These are phyloP conservation scores for Canna indica DNA, from an alignment of 176 grass and related monocot species.

Conservation along the genomic window DNA sequence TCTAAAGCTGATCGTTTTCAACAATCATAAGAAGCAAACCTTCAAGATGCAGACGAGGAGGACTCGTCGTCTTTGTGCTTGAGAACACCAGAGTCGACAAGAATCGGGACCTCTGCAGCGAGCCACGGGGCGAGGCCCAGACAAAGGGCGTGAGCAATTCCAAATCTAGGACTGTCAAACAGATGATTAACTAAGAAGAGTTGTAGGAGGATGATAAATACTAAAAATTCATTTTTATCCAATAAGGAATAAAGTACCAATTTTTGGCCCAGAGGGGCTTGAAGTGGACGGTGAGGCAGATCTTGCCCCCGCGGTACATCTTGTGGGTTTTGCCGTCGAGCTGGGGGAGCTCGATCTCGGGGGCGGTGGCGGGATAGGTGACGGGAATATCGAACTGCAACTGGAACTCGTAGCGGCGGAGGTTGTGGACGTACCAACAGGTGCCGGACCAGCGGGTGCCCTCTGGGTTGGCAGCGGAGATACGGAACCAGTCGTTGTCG, in stretches of 20 bases:
- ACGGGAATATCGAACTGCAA: conserved; percentile 96
- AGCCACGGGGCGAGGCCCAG: conserved; percentile 84
- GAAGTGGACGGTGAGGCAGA: conserved; percentile 96
- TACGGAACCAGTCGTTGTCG: conserved; percentile 99
- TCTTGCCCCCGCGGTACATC: conserved; percentile 97
- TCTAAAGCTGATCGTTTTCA: background rate
- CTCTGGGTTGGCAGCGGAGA: conserved; percentile 76
- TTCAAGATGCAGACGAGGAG: conserved; percentile 27
- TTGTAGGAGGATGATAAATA: background rate
- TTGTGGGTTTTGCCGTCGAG: conserved; percentile 98
- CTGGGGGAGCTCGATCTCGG: conserved; percentile 90
- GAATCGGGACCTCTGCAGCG: conserved; percentile 84
- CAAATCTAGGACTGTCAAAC: conserved; percentile 57
- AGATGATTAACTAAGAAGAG: background rate
- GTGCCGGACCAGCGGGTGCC: conserved; percentile 80
- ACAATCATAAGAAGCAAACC: background rate
- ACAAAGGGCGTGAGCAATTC: conserved; percentile 81
- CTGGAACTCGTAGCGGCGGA: conserved; percentile 84
- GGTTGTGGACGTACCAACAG: conserved; percentile 99
- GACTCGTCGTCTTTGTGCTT: conserved; percentile 93
- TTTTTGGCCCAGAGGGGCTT: conserved; percentile 98
- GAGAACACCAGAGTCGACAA: conserved; percentile 92
- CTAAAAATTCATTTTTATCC: background rate
- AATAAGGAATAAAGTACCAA: conserved; percentile 23
- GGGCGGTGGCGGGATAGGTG: conserved; percentile 79